Conservation (phyloP, 2,329 filamentous ascomycete species). For the Hymenoscyphus occultus region DNA sequence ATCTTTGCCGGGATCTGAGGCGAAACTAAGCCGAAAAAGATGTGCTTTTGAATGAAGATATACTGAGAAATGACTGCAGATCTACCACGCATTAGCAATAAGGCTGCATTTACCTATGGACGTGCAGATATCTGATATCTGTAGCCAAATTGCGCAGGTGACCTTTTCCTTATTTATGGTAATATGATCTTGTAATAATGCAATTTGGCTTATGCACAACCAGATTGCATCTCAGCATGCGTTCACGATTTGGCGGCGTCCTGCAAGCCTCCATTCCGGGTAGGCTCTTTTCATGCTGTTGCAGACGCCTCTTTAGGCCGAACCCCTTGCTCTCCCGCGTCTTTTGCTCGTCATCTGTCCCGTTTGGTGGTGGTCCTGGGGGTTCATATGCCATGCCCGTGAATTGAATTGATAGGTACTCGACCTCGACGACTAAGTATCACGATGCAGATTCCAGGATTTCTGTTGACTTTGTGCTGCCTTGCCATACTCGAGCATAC, state of each 20-base stretch:
- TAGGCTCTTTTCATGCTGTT: neutral
- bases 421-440: neutral
- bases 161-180: neutral
- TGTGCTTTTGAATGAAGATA: neutral
- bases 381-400: neutral
- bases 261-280: neutral
- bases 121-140: neutral
- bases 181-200: neutral
- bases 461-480: neutral
- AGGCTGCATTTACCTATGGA: neutral
- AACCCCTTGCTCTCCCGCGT: neutral
- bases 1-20: neutral
- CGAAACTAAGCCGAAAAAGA: neutral
- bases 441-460: neutral
- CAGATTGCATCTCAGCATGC: neutral
- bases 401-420: too few relatives aligned
- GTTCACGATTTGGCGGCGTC: neutral
- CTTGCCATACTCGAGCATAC: neutral
- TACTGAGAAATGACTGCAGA: neutral
- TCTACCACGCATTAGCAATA: neutral
- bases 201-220: neutral
- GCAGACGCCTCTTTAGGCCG: constrained; percentile 1
- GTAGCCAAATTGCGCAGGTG: neutral
- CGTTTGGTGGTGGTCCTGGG: neutral
- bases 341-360: neutral